These are phyloP conservation scores for Lepiota venenata DNA, from an alignment of 768 basidiomycete species.

Conservation along the genomic window DNA sequence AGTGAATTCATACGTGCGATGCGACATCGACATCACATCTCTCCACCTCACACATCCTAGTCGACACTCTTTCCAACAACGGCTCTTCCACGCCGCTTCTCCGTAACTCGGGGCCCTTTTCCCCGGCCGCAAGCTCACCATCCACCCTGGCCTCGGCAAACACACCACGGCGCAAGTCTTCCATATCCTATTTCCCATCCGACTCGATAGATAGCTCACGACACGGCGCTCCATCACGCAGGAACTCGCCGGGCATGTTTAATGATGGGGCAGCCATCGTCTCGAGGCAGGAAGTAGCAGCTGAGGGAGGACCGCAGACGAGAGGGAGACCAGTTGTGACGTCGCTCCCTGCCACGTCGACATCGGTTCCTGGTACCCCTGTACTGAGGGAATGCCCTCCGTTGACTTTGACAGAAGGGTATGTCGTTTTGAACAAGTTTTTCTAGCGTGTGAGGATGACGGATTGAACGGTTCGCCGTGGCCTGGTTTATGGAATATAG, in stretches of 20 bases:
- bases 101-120: background rate
- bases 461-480: background rate
- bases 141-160: background rate
- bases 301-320: conserved; percentile 15
- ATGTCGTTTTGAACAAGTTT: conserved; percentile 27
- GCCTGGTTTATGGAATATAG: conserved; percentile 32
- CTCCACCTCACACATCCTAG: background rate
- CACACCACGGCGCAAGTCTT: conserved; percentile 43
- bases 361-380: conserved; percentile 5
- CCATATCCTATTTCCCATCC: conserved; percentile 47
- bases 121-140: too few species aligned
- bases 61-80: background rate
- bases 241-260: conserved; percentile 10
- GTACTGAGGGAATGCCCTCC: conserved; percentile 34
- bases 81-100: conserved; percentile 3
- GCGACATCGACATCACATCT: background rate
- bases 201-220: conserved; percentile 14
- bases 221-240: conserved; percentile 13
- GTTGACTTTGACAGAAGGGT: conserved; percentile 71
- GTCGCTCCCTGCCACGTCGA: conserved; percentile 1
- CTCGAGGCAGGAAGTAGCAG: background rate
- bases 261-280: background rate
- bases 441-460: background rate
- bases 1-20: too few species aligned
- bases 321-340: conserved; percentile 28